phyloP scores from a whole-genome alignment of 805 yeast species.

The Myxozyma melibiosi region DNA sequence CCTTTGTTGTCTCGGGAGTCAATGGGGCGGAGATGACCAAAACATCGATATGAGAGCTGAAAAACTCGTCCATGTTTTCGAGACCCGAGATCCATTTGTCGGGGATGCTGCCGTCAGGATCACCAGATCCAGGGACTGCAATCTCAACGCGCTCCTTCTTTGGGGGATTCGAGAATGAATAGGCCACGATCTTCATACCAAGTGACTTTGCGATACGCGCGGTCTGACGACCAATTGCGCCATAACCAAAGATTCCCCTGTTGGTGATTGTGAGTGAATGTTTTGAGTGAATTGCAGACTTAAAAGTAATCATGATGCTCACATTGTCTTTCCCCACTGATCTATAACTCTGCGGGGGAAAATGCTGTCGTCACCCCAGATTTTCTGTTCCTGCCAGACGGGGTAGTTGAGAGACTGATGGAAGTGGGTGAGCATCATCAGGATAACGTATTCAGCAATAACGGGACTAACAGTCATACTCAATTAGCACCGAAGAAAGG shows the following conservation, averaged over 20 bases:
- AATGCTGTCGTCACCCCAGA: slow-evolving; percentile 29
- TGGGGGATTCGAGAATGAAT: slow-evolving; percentile 32
- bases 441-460: slow-evolving; percentile 32
- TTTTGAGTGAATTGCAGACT: slow-evolving; percentile 34
- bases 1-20: slow-evolving; percentile 55
- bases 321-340: slow-evolving; percentile 30
- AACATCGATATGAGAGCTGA: slow-evolving; percentile 52
- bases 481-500: background rate
- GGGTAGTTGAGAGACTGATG: slow-evolving; percentile 22
- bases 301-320: background rate
- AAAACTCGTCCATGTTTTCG: slow-evolving; percentile 49
- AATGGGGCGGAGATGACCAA: slow-evolving; percentile 69
- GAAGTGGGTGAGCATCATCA: slow-evolving; percentile 27
- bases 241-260: slow-evolving; percentile 72
- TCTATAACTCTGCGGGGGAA: slow-evolving; percentile 7
- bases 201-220: slow-evolving; percentile 57
- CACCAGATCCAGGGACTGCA: slow-evolving; percentile 58
- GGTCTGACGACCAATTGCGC: slow-evolving; percentile 68
- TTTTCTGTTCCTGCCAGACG: slow-evolving; percentile 26
- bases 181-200: slow-evolving; percentile 59
- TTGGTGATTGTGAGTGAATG: background rate
- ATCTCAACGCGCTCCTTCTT: slow-evolving; percentile 29
- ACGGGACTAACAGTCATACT: slow-evolving; percentile 17
- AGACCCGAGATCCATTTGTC: slow-evolving; percentile 52
- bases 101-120: slow-evolving; percentile 42